Evolutionary conservation across 208 protist genomes (phyloP).

Genomic region (Acanthamoeba lenticulata): DNA sequence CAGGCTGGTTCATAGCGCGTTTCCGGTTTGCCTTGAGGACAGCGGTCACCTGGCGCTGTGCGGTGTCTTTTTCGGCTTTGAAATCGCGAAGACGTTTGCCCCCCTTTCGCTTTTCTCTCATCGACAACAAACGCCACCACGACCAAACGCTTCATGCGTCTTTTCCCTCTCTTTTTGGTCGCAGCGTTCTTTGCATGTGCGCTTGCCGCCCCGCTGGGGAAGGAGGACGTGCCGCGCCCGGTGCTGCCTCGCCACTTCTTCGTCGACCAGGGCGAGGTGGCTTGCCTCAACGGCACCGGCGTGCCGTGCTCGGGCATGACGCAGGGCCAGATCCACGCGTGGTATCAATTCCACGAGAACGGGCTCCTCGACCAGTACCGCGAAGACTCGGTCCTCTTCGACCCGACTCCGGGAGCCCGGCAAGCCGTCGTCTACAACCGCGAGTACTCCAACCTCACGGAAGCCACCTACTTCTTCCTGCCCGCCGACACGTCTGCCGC

Average conservation of each 20-base stretch:
- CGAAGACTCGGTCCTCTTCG: not conserved
- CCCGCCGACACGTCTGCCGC: not conserved
- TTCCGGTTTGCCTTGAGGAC: no score
- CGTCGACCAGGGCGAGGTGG: conserved; percentile 32
- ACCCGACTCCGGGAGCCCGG: not conserved
- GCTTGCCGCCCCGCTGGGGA: not conserved
- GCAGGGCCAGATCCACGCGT: not conserved
- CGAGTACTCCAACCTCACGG: not conserved
- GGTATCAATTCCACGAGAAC: not conserved
- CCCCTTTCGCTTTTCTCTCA: no score
- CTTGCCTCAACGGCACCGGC: not conserved
- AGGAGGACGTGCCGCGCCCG: not conserved
- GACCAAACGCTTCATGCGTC: no score
- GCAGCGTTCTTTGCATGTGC: no score
- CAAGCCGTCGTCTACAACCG: conserved; percentile 3
- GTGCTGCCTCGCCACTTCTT: not conserved
- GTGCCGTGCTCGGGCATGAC: not conserved
- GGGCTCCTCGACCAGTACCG: not conserved
- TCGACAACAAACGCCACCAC: no score
- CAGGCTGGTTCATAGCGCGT: no score
- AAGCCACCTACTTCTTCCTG: conserved; percentile 7
- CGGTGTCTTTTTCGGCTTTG: no score
- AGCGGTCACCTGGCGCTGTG: no score
- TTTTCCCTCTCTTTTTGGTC: no score
- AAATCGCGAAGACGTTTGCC: no score